A percentile compares a stretch with the other conserved stretches of the same genome.
Conservation (phyloP, 768 basidiomycete species). For the Rickenella mellea region DNA sequence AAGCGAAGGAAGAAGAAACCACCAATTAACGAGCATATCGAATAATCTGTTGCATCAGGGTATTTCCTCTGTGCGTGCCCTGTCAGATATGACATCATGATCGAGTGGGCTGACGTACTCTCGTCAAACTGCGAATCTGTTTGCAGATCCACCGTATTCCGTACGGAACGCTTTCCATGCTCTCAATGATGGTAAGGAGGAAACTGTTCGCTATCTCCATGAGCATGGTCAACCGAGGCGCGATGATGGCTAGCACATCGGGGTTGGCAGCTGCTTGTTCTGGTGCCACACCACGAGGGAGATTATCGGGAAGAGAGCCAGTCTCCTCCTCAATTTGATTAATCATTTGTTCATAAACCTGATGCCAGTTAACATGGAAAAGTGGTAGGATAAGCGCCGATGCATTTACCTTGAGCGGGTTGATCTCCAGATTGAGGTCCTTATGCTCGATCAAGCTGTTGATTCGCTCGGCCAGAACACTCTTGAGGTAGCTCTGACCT, state of each 20-base stretch:
- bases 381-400: not conserved
- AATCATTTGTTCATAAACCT: constrained; percentile 99
- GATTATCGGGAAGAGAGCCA: constrained; percentile 79
- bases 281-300: constrained; percentile 88
- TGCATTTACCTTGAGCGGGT: constrained; percentile 80
- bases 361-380: constrained; percentile 2
- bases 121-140: constrained; percentile 92
- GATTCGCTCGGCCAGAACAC: constrained; percentile 94
- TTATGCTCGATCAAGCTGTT: constrained; percentile 99
- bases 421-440: constrained; percentile 98
- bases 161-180: constrained; percentile 96
- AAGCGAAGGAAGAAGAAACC: constrained; percentile 99
- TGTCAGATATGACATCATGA: constrained; percentile 3
- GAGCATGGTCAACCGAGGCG: constrained; percentile 93
- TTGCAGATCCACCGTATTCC: constrained; percentile 99
- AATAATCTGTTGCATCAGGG: constrained; percentile 96
- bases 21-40: constrained; percentile 96
- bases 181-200: constrained; percentile 94
- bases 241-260: constrained; percentile 97
- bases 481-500: constrained; percentile 96
- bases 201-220: constrained; percentile 99
- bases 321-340: constrained; percentile 98
- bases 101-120: constrained; percentile 42
- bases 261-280: constrained; percentile 90
- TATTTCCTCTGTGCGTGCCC: constrained; percentile 73